phyloP scores from a whole-genome alignment of 2,329 filamentous ascomycete genomes.

The Fusarium odoratissimum region DNA sequence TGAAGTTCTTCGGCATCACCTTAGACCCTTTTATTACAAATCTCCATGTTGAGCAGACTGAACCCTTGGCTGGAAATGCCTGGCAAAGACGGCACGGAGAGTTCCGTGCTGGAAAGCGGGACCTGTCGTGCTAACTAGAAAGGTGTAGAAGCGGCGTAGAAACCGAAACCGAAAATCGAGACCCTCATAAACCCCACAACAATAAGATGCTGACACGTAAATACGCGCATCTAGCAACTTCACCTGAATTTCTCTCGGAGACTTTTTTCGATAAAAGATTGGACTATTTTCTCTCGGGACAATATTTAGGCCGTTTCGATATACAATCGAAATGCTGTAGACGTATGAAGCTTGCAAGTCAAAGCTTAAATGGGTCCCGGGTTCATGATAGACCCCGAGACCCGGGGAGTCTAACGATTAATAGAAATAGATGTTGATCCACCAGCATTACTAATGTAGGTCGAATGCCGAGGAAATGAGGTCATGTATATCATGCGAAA shows the following conservation, averaged over 20 bases:
- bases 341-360: too few species aligned
- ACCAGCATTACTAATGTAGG: slow-evolving; percentile 8
- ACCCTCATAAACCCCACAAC: neutral
- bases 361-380: neutral
- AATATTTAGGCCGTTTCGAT: neutral
- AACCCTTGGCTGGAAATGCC: neutral
- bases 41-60: neutral
- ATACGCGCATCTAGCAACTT: neutral
- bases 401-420: neutral
- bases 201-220: neutral
- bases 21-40: neutral
- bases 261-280: neutral
- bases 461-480: neutral
- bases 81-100: neutral
- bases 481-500: neutral
- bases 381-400: neutral
- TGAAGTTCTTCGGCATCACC: neutral
- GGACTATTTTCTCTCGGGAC: too few species aligned
- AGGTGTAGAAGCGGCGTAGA: neutral
- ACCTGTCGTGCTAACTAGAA: neutral
- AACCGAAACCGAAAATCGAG: too few species aligned
- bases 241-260: fast-evolving
- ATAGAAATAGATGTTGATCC: neutral
- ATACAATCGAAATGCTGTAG: neutral
- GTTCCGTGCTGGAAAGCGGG: neutral